phyloP scores from a whole-genome alignment of 768 basidiomycete species.

The Daedaleopsis sinensis region DNA sequence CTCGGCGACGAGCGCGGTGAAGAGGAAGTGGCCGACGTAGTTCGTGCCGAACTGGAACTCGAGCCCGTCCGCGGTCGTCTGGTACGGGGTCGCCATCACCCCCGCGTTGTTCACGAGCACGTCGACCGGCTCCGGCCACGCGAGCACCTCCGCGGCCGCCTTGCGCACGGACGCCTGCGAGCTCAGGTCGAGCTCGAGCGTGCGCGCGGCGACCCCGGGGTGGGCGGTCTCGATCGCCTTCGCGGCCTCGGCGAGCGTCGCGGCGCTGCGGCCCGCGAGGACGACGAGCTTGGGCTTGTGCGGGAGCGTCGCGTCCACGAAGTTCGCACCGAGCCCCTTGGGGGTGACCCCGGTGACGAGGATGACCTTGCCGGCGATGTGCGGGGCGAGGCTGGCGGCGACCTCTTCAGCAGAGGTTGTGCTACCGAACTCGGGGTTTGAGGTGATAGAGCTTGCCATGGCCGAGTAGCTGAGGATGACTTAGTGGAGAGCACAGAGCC shows the following conservation, averaged over 20 bases:
- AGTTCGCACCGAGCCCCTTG: not conserved
- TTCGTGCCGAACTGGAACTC: conserved; percentile 1
- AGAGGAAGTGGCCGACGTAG: not conserved
- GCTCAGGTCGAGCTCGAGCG: not conserved
- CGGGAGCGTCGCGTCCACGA: not conserved
- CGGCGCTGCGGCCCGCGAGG: not conserved
- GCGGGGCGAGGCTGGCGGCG: not conserved
- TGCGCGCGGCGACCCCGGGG: not conserved
- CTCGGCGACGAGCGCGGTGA: not conserved
- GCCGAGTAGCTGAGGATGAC: too few relatives aligned
- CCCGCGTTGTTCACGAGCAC: too few relatives aligned
- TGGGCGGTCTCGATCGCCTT: not conserved
- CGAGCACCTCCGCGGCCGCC: not conserved
- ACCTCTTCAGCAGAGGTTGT: not conserved
- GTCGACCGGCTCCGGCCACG: not conserved
- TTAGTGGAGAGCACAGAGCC: too few relatives aligned
- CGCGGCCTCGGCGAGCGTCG: not conserved
- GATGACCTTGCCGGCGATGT: too few relatives aligned
- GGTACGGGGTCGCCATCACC: too few relatives aligned
- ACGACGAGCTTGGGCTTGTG: too few relatives aligned
- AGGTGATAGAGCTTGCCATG: not conserved
- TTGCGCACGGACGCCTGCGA: not conserved
- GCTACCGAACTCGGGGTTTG: not conserved
- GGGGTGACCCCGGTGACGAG: conserved; percentile 1
- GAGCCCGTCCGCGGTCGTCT: too few relatives aligned